A percentile compares a stretch with the other conserved stretches of the same genome.
Evolutionary conservation across 2,329 filamentous ascomycete species (phyloP).

Genomic region (Phyllosticta citrichinensis): DNA sequence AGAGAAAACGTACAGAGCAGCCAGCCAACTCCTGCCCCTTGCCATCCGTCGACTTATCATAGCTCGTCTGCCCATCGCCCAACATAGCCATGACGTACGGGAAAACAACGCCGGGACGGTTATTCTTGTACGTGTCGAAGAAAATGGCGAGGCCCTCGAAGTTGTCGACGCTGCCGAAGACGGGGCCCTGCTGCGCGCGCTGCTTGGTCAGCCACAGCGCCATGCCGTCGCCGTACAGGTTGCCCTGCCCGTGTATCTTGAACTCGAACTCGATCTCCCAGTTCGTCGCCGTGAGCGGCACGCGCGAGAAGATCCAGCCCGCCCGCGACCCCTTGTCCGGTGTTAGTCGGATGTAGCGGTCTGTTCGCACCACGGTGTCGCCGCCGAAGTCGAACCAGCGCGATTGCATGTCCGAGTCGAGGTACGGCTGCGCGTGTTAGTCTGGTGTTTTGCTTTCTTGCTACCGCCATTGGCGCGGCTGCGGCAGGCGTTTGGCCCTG

Average conservation of each 20-base stretch:
- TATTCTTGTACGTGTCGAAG: constrained; percentile 99
- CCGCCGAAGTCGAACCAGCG: constrained; percentile 99
- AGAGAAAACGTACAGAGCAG: constrained; percentile 60
- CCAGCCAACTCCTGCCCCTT: constrained; percentile 88
- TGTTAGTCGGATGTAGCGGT: constrained; percentile 81
- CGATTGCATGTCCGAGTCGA: constrained; percentile 96
- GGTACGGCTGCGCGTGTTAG: constrained; percentile 59
- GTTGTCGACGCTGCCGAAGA: constrained; percentile 79
- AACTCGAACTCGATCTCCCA: constrained; percentile 98
- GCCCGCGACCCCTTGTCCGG: constrained; percentile 82
- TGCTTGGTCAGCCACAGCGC: constrained; percentile 98
- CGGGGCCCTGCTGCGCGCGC: constrained; percentile 66
- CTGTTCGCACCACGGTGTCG: constrained; percentile 72
- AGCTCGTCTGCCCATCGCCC: constrained; percentile 77
- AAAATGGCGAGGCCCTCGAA: constrained; percentile 95
- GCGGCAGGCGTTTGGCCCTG: not conserved
- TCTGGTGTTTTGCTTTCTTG: not conserved
- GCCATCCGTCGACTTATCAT: constrained; percentile 91
- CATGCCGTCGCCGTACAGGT: constrained; percentile 90
- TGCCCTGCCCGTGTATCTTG: constrained; percentile 79
- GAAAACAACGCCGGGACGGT: constrained; percentile 88
- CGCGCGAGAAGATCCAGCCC: constrained; percentile 88
- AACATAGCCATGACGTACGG: constrained; percentile 98
- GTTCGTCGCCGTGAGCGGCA: constrained; percentile 93
- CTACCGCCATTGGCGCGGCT: too few relatives aligned